Evolutionary conservation across 179 eudicot genomes (phyloP).

Genomic region (Silene noctiflora): DNA sequence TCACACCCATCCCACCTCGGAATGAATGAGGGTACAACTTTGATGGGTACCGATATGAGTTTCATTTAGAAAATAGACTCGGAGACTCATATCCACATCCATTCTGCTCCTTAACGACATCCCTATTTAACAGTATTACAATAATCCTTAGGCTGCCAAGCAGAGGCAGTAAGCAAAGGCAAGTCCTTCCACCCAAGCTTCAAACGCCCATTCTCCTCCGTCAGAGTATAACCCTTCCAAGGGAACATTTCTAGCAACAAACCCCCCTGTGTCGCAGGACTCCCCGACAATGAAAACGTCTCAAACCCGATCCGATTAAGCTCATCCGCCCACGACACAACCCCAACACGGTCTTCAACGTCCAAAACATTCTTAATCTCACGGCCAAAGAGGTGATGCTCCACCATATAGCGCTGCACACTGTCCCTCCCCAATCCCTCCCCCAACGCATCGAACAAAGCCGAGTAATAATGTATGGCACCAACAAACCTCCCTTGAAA

Average conservation of each 20-base stretch:
- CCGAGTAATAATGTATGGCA: slow-evolving; percentile 56
- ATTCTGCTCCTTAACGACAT: no score
- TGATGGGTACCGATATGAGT: no score
- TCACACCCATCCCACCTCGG: no score
- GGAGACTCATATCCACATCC: no score
- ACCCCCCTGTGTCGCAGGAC: slow-evolving; percentile 45
- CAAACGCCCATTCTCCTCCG: slow-evolving; percentile 50
- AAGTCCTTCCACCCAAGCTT: slow-evolving; percentile 58
- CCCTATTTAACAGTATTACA: background rate
- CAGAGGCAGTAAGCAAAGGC: slow-evolving; percentile 51
- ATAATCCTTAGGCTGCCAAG: slow-evolving; percentile 42
- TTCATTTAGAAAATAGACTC: no score
- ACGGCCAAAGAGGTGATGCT: slow-evolving; percentile 43
- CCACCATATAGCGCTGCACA: slow-evolving; percentile 40
- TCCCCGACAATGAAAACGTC: slow-evolving; percentile 44
- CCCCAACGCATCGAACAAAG: slow-evolving; percentile 55
- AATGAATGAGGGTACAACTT: no score
- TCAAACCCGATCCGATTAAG: slow-evolving; percentile 36
- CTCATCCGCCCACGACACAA: slow-evolving; percentile 40
- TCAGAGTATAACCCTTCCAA: slow-evolving; percentile 52
- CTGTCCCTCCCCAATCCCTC: slow-evolving; percentile 38
- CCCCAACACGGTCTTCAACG: background rate
- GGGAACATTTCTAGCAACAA: slow-evolving; percentile 56
- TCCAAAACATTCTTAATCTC: slow-evolving; percentile 54
- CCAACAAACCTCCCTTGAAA: slow-evolving; percentile 49